Conservation (phyloP, 2,329 filamentous ascomycete genomes). For the Cordyceps sp. region DNA sequence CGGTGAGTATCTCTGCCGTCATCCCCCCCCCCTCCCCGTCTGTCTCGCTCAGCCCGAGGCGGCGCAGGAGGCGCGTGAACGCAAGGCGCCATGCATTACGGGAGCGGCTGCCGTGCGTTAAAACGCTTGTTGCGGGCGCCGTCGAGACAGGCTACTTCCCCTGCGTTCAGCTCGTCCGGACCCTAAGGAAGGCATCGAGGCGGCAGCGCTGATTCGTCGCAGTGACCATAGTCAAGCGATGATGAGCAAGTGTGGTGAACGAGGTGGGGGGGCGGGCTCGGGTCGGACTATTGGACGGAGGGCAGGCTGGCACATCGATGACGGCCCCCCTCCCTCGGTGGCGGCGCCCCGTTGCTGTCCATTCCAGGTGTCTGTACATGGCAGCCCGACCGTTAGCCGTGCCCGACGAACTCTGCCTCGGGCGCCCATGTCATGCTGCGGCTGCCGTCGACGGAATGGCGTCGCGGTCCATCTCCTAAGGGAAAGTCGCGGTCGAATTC, state of each 20-base stretch:
- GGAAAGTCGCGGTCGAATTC: neutral
- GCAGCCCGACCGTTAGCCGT: conserved; percentile 1
- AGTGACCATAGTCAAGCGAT: conserved; percentile 51
- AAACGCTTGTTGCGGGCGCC: neutral
- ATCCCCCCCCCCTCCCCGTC: neutral
- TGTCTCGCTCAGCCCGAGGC: neutral
- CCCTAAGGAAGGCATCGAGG: neutral
- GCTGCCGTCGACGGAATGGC: neutral
- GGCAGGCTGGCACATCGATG: neutral
- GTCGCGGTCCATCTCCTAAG: too few relatives aligned
- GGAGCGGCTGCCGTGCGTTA: too few relatives aligned
- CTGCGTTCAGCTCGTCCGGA: conserved; percentile 3
- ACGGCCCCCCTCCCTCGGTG: too few relatives aligned
- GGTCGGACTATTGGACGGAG: conserved; percentile 3
- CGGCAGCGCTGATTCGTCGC: conserved; percentile 4
- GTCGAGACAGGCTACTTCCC: neutral
- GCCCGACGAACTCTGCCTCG: neutral
- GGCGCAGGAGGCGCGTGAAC: too few relatives aligned
- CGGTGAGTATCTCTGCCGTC: conserved; percentile 38
- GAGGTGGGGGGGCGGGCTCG: neutral
- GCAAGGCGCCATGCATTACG: too few relatives aligned
- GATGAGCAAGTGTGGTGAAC: conserved; percentile 10
- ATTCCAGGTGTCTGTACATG: neutral
- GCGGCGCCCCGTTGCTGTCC: neutral
- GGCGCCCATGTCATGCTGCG: neutral